Base-by-base conservation (phyloP, 371 early-diverging fungal genomes). In the Mucor lusitanicus region DNA sequence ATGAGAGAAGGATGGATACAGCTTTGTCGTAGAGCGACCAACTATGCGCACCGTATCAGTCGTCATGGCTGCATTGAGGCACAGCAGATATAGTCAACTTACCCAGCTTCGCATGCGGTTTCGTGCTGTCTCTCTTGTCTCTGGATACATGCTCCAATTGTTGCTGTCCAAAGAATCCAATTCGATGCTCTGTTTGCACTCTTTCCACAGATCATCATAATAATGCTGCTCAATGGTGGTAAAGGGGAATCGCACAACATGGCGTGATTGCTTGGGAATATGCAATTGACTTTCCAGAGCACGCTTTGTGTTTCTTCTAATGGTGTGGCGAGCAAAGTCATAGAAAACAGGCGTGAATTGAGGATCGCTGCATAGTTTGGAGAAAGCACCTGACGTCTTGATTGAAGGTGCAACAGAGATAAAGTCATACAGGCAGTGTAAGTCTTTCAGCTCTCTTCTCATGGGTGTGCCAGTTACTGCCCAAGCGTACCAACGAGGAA, bases 401-500 rank as follows among this genome's bases (percentile, higher is more conserved):
- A 82, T 40, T 61, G 59, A 65, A 1, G 76, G 80, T 17, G 74
- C 71, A 15, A 83, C 50, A 0, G 69, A 67, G 5, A 91, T 67
- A 57, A 89, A 90, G 0, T 59, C 57, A 23, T 79, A 75, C 8
- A 86, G 75, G 0, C 88, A 86, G 48, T 79, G 68, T 13, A 92
- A 68, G 59, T 92, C 90, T 7, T 71, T 69, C 7, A 77, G 70
- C 15, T 79, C 78, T 7, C 74, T 62, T 30, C 76, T 80, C 35
- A 88, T 77, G 0, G 92, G 92, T 19, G 92, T 92, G 0, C 92
- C 92, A 5, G 89, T 88, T n/a, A 91, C 85, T 15, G 85, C 87
- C 92, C 92, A 91, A 0, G 88, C 71, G 69, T 87, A 77, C 58
- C 81, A 77, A 4, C 88, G 75, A 3, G 90, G 87, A 25, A 91